Evolutionary conservation across 2,329 filamentous ascomycete genomes (phyloP), one percentile per base, ranked within the genome.

Genomic region (Kalmusia sp.): DNA sequence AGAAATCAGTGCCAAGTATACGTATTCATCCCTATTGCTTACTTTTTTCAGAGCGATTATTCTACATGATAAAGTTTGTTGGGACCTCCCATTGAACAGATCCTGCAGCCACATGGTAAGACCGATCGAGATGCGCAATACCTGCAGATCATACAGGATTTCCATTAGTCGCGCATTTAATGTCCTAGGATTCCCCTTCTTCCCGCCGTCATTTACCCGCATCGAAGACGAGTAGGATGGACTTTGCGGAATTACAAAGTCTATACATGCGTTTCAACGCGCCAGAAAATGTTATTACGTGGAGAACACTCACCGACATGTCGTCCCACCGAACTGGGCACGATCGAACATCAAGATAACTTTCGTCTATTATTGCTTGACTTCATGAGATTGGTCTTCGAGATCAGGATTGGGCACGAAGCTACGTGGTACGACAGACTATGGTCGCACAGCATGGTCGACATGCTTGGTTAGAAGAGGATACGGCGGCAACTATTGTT

Each of bases 61-160:
- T 46, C 30, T 17, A 30, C 34, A 40, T 33, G 11, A 21, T 17
- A 41, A 37, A 35, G 12, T 24, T 47, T 54, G 47, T 54, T 54
- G 52, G 37, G 51, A 47, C 17, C 25, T n/a, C 37, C 19, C 39
- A 43, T 28, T 33, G 14, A 40, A 51, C 12, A 51, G 22, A 48
- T 39, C 49, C 40, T 47, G 43, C 48, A 44, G 21, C 28, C 41
- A 37, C 24, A 25, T 37, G 37, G 27, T 21, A 37, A 54, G 22
- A 58, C 52, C 52, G 49, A 58, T 56, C 49, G 35, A 49, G 49
- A 31, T 56, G 49, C 51, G 41, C 54, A 49, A 52, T 33, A 25
- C 34, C 53, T 61, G 58, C 56, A 55, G 43, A 47, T 47, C 40
- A 53, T 58, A 52, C 51, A 49, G 19, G 33, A 47, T 11, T 40